A percentile compares a stretch with the other conserved stretches of the same genome.
Evolutionary conservation across 805 yeast genomes (phyloP).

Genomic region (Yarrowia divulgata): DNA sequence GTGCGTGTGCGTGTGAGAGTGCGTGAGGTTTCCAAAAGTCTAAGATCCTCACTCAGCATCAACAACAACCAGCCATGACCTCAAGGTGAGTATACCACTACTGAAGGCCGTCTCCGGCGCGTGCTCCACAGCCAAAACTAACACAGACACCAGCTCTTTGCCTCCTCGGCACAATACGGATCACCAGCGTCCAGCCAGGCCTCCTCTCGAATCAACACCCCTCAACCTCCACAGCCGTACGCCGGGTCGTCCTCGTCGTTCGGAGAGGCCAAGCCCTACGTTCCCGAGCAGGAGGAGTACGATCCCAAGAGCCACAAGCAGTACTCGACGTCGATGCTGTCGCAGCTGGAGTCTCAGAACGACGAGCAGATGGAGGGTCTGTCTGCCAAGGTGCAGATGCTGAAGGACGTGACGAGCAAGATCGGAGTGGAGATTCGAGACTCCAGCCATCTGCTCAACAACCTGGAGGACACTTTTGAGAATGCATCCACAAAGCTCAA

Average conservation of each 20-base stretch:
- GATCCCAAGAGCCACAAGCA: conserved; percentile 37
- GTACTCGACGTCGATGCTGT: conserved; percentile 50
- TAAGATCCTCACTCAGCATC: conserved; percentile 24
- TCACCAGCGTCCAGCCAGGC: conserved; percentile 33
- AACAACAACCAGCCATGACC: conserved; percentile 12
- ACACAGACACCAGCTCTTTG: conserved; percentile 39
- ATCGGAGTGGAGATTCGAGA: conserved; percentile 73
- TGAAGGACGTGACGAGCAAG: conserved; percentile 55
- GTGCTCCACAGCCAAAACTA: conserved; percentile 10
- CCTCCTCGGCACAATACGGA: conserved; percentile 37
- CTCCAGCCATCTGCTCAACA: conserved; percentile 57
- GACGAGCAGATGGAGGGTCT: conserved; percentile 65
- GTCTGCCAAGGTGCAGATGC: conserved; percentile 60
- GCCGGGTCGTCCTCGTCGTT: conserved; percentile 7
- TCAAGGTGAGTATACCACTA: conserved; percentile 14
- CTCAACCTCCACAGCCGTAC: conserved; percentile 34
- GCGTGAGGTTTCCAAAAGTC: conserved; percentile 8
- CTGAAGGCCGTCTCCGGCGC: background rate
- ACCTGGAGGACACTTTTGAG: conserved; percentile 58
- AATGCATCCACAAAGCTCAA: conserved; percentile 57
- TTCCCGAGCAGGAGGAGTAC: conserved; percentile 29
- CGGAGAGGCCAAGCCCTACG: conserved; percentile 37
- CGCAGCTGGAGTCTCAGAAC: conserved; percentile 70
- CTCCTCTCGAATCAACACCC: conserved; percentile 31
- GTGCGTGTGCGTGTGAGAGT: conserved; percentile 3